Evolutionary conservation across 352 stramenopile species (phyloP), one percentile per base, ranked within the genome.

Genomic region (Pythium volutum): DNA sequence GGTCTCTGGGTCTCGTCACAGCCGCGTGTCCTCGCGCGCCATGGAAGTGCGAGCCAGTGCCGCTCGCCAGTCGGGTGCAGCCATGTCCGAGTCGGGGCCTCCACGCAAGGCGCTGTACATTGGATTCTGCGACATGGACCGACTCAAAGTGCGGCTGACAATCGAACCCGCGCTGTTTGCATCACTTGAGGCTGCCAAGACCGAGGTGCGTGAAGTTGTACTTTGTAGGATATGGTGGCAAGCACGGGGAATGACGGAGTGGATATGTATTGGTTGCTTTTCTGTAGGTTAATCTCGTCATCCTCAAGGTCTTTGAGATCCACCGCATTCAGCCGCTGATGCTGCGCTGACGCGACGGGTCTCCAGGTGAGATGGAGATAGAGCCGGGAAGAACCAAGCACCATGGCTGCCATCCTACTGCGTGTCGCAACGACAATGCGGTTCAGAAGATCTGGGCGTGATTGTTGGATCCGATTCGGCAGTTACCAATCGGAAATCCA

Each of bases 181-280:
- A 25, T 79, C 79, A 0, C 55, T 89, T 8, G 82, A 92, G 50
- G 59, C 61, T 1, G 80, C 71, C 14, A 89, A 84, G 53, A 89
- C 82, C 0, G 71, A 91, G 75, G 82, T 91, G 43, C 59, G n/a
- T n/a, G n/a, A n/a, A n/a, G n/a, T n/a, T n/a, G n/a, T n/a, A n/a
- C n/a, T n/a, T n/a, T n/a, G n/a, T n/a, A n/a, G n/a, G n/a, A n/a
- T n/a, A n/a, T n/a, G n/a, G n/a, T n/a, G n/a, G n/a, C n/a, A n/a
- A n/a, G n/a, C n/a, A n/a, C n/a, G n/a, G n/a, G n/a, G 11, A 15
- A 33, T 22, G 23, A 33, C 20, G 4, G 27, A 22, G n/a, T 29
- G 42, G 1, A 26, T 8, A 5, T 14, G 16, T 25, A 7, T 29
- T 27, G 5, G 29, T 5, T 26, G 16, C 20, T 8, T 55, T n/a